A percentile compares a stretch with the other conserved stretches of the same genome.
Conservation (phyloP, 2,329 filamentous ascomycete genomes). For the Colletotrichum falcatum region DNA sequence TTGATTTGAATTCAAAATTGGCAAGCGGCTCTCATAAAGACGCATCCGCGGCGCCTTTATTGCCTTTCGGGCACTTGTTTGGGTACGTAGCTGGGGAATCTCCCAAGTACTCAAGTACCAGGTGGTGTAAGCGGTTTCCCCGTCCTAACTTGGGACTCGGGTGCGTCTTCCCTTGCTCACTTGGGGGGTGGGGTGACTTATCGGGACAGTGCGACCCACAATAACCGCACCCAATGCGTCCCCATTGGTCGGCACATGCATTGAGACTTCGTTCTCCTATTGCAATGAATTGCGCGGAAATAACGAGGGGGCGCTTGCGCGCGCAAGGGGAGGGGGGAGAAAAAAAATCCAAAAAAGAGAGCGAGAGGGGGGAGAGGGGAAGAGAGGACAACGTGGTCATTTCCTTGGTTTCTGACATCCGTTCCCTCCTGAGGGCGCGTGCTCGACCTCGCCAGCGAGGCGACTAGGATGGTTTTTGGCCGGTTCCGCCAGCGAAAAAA, state of each 20-base stretch:
- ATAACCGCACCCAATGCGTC: not conserved
- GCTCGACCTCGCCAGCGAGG: not conserved
- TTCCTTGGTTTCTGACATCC: conserved; percentile 37
- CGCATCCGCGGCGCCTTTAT: not conserved
- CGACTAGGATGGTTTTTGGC: conserved; percentile 9
- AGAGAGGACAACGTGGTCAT: conserved; percentile 32
- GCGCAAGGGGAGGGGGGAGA: not conserved
- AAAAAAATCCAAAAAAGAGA: not conserved
- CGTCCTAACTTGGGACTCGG: not conserved
- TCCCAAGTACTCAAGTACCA: not conserved
- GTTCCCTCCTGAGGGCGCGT: conserved; percentile 21
- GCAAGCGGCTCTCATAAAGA: not conserved
- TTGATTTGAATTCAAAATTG: conserved; percentile 1
- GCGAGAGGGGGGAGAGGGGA: conserved; percentile 13
- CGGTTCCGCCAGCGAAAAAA: conserved; percentile 34
- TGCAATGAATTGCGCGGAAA: conserved; percentile 33
- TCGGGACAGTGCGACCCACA: conserved; percentile 22
- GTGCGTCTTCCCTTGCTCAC: conserved; percentile 7
- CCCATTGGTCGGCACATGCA: conserved; percentile 37
- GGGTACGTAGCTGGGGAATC: not conserved
- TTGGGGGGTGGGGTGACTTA: conserved; percentile 16
- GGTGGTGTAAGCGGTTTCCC: not conserved
- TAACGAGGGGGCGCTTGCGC: conserved; percentile 30
- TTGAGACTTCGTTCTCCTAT: conserved; percentile 20
- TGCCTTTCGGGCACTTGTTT: not conserved